Evolutionary conservation across 2,329 filamentous ascomycete genomes (phyloP).

Genomic region (Grosmannia huntii): DNA sequence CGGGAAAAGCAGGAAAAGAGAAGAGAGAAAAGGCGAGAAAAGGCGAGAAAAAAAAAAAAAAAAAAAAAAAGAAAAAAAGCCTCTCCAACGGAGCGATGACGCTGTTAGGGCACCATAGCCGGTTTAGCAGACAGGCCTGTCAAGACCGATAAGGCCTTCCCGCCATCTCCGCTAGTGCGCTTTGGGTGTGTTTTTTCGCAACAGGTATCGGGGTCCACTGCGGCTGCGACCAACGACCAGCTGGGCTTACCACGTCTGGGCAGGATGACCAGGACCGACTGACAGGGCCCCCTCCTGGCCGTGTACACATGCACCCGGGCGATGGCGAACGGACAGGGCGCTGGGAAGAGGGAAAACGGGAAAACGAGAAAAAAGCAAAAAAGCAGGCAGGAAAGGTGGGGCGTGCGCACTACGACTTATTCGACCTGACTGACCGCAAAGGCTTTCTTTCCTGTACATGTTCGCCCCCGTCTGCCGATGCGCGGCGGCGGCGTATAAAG

Average conservation of each 20-base stretch:
- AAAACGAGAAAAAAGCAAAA: too few species aligned
- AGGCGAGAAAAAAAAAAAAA: not conserved
- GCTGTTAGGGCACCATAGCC: not conserved
- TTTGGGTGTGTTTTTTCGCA: too few species aligned
- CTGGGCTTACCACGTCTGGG: too few species aligned
- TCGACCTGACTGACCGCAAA: too few species aligned
- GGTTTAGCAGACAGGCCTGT: not conserved
- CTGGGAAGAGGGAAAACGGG: too few species aligned
- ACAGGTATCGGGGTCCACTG: too few species aligned
- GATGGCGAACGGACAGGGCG: not conserved
- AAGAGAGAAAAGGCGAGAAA: not conserved
- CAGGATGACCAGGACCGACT: too few species aligned
- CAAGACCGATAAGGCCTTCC: not conserved
- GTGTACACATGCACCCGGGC: not conserved
- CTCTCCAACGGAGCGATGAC: not conserved
- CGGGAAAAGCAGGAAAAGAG: not conserved
- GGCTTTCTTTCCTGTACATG: too few species aligned
- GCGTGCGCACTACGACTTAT: too few species aligned
- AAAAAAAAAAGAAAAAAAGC: not conserved
- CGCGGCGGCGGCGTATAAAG: not conserved
- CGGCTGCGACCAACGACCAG: too few species aligned
- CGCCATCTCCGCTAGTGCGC: not conserved
- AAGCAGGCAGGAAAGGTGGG: too few species aligned
- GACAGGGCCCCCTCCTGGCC: not conserved
- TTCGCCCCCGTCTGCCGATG: not conserved